Base-by-base conservation (phyloP, 352 stramenopile genomes). In the Phytophthora foliorum region DNA sequence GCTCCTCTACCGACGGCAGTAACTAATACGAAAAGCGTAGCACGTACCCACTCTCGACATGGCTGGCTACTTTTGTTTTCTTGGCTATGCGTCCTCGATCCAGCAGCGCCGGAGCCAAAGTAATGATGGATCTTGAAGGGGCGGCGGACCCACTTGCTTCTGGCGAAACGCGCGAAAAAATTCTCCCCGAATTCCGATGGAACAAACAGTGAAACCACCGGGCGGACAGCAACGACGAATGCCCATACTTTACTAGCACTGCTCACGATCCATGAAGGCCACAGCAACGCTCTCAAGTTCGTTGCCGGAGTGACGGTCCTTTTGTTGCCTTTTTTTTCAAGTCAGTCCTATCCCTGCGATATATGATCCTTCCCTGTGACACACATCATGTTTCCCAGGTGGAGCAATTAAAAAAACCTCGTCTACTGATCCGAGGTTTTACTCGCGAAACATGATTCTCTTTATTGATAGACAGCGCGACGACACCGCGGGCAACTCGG, bases 401-500 rank as follows among this genome's bases (percentile, higher is more conserved):
- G 8, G 2, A 3, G 3, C 6, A 9, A 8, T 49, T n/a, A n/a
- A n/a, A n/a, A 49, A 49, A 49, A 49, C 42, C 42, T 49, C 19
- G 21, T 4, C 5, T 11, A 13, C 17, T 5, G 3, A 25, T 19
- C 19, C 21, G 21, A 49, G 42, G 42, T 49, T 49, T 49, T 49
- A 29, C 19, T 21, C 21, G 38, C 39, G 9, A 50, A 41, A 52
- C n/a, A 2, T 61, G 25, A 61, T 61, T 63, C 41, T 38, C 56
- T 71, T 70, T 57, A 51, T 68, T 70, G 72, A 76, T 70, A 79
- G 57, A 74, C 67, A 76, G 63, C 62, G 38, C 62, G 32, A 75
- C 60, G 61, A 63, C 67, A 60, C 27, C 49, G 53, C 39, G 32
- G 38, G 46, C 55, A 54, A 67, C 31, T 66, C 68, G 44, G 54